phyloP scores from a whole-genome alignment of 495 filamentous ascomycete genomes.

The Glonium stellatum region DNA sequence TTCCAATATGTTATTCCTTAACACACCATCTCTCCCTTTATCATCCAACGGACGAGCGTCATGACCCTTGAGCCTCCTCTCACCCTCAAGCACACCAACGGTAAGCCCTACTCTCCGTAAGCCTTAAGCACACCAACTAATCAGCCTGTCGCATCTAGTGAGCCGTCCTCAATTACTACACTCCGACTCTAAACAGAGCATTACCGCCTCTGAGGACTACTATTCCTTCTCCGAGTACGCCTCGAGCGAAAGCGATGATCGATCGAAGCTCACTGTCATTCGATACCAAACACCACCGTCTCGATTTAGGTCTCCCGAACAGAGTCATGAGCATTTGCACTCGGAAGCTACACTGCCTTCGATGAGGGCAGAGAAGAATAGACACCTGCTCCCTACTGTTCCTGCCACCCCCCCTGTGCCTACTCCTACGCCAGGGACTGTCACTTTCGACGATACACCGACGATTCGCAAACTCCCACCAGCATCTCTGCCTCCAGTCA shows the following conservation, averaged over 20 bases:
- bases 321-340: conserved; percentile 24
- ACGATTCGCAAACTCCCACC: neutral
- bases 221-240: conserved; percentile 53
- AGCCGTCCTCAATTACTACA: conserved; percentile 45
- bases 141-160: conserved; percentile 22
- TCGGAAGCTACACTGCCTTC: conserved; percentile 17
- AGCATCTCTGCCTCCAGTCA: neutral
- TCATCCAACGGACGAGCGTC: conserved; percentile 12
- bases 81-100: conserved; percentile 32
- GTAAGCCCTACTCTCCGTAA: conserved; percentile 3
- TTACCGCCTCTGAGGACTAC: conserved; percentile 62
- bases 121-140: neutral
- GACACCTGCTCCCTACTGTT: neutral
- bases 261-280: conserved; percentile 36
- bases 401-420: neutral
- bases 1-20: conserved; percentile 8
- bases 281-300: conserved; percentile 43
- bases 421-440: conserved; percentile 10
- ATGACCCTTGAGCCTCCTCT: conserved; percentile 27
- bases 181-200: conserved; percentile 51
- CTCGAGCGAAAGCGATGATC: conserved; percentile 43
- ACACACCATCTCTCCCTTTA: conserved; percentile 8
- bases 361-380: conserved; percentile 17
- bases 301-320: conserved; percentile 28
- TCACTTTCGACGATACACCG: conserved; percentile 20